phyloP scores from a whole-genome alignment of 208 protist genomes.

The Leptomonas seymouri region DNA sequence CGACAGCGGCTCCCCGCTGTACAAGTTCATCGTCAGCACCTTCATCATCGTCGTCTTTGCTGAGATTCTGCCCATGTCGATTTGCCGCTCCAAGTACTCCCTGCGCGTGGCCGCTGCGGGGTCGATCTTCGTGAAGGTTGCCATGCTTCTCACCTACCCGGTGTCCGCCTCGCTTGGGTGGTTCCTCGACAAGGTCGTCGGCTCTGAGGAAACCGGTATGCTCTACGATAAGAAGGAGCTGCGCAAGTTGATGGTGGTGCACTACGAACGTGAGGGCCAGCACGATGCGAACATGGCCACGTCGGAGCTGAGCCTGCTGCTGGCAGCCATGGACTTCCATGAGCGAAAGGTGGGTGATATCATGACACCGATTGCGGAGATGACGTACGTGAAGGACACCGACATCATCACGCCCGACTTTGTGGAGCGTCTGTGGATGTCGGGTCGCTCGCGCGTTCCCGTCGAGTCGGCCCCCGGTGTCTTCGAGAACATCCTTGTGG shows the following conservation, averaged over 20 bases:
- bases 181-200: conserved; percentile 80
- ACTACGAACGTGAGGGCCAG: conserved; percentile 69
- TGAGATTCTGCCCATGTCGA: conserved; percentile 87
- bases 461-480: conserved; percentile 49
- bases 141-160: conserved; percentile 82
- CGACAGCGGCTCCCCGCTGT: conserved; percentile 38
- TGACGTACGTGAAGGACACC: conserved; percentile 54
- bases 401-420: conserved; percentile 78
- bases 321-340: conserved; percentile 91
- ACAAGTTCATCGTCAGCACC: conserved; percentile 74
- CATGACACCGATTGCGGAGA: conserved; percentile 78
- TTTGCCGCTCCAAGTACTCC: conserved; percentile 90
- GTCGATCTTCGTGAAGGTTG: conserved; percentile 71
- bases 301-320: conserved; percentile 82
- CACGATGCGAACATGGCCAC: conserved; percentile 51
- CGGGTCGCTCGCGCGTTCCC: conserved; percentile 83
- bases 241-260: conserved; percentile 85
- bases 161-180: conserved; percentile 74
- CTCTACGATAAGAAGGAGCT: conserved; percentile 90
- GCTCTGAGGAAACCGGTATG: conserved; percentile 70
- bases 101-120: conserved; percentile 80
- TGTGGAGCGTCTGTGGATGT: conserved; percentile 79
- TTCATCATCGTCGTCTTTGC: conserved; percentile 86
- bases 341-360: conserved; percentile 80
- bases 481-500: conserved; percentile 70